Evolutionary conservation across 768 basidiomycete species (phyloP), one percentile per base, ranked within the genome.

Genomic region (Termitomyces sp.): DNA sequence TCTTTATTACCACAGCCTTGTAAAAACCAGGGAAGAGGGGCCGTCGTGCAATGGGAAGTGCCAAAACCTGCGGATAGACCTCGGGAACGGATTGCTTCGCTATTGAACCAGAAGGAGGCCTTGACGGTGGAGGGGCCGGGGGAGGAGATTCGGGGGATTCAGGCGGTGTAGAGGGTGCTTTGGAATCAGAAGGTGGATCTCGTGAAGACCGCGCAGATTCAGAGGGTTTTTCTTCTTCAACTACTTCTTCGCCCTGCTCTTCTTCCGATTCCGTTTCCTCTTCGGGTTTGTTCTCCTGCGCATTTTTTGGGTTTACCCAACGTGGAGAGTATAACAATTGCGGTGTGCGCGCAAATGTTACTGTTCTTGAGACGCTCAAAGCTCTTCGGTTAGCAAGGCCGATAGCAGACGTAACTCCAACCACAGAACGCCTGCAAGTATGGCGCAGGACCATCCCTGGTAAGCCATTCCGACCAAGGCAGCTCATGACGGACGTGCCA

Each of bases 21-120:
- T 98, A 98, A 73, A 98, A 97, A 31, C 94, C 94, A 4, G 96
- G 96, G 75, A 98, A 98, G 47, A 98, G 86, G 1, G 96, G 96
- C 18, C 96, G 83, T 44, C 94, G 87, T 33, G 94, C 94, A 59
- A 98, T 98, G 4, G 96, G 96, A 0, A 98, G 83, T 2, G 95
- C 96, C 28, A 98, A 82, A 44, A 98, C 88, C 69, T 96, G 92
- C 1, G 96, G 95, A 71, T 98, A 98, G 58, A 84, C 68, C 70
- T 94, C 92, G 0, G 95, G 94, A 4, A 97, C 87, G 16, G 89
- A 86, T 57, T 90, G 91, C 63, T 91, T 92, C 4, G 92, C 86
- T 63, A 92, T 88, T 22, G 88, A 80, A 62, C 61, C 77, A 41
- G 67, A 76, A 57, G 60, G 73, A 61, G 66, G 77, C 48, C 53